phyloP scores from a whole-genome alignment of 1,284 basidiomycete species.

The Papiliotrema terrestris region DNA sequence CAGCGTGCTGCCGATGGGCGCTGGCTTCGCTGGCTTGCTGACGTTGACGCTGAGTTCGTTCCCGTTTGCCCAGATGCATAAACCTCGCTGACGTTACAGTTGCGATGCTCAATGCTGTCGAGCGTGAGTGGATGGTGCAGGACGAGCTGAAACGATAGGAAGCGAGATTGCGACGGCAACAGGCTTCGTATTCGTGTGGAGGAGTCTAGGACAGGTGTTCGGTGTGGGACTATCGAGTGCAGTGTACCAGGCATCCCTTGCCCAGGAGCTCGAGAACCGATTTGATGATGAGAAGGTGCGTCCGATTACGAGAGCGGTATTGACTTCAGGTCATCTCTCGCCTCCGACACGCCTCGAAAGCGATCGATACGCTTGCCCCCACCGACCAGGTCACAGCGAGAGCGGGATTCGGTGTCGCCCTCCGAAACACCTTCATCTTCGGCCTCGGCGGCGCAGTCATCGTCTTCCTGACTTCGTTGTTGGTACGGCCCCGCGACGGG shows the following conservation, averaged over 20 bases:
- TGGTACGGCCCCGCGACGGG: constrained; percentile 8
- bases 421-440: constrained; percentile 27
- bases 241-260: constrained; percentile 22
- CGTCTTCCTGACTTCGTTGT: constrained; percentile 18
- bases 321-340: constrained; percentile 14
- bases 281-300: constrained; percentile 18
- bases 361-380: constrained; percentile 15
- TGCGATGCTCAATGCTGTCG: constrained; percentile 26
- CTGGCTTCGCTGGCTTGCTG: constrained; percentile 25
- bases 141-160: constrained; percentile 1
- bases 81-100: constrained; percentile 6
- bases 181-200: constrained; percentile 27
- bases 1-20: constrained; percentile 28
- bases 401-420: constrained; percentile 17
- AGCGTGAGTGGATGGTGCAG: constrained; percentile 11
- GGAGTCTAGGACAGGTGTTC: constrained; percentile 28
- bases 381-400: constrained; percentile 15
- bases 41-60: constrained; percentile 22
- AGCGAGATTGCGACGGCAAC: constrained; percentile 24
- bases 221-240: constrained; percentile 30
- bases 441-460: constrained; percentile 14
- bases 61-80: neutral
- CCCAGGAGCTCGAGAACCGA: constrained; percentile 11
- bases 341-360: constrained; percentile 21
- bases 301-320: neutral